Evolutionary conservation across 2,329 filamentous ascomycete genomes (phyloP), one percentile per base, ranked within the genome.

Genomic region (Chaetoscypha palmicola): DNA sequence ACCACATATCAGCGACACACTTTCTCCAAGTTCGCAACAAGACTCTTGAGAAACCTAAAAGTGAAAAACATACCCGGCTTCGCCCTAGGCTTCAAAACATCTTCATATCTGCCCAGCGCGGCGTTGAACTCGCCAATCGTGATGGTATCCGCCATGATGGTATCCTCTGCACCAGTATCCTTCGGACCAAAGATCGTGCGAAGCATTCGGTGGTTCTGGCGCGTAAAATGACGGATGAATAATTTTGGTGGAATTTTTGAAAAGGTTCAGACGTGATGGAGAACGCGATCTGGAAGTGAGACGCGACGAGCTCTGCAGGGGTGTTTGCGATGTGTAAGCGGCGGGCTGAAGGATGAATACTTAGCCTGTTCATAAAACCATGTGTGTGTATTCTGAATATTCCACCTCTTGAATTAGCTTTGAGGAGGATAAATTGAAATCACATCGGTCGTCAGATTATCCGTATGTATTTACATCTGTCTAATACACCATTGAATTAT

Each of bases 81-180:
- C 20, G 40, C 47, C 11, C 53, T 39, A 5, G 39, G 45, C 31
- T 54, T 47, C 10, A 62, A 38, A 4, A 61, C 36, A 11, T 38
- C 42, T 3, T 53, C 53, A 44, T 62, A 62, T 31, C 55, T 47
- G 21, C 34, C 17, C 21, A 62, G 38, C 16, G 55, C 54, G 12
- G 54, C 54, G 38, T 57, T 54, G 38, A 63, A 63, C 31, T 58
- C 51, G 8, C 43, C 24, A 11, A 47, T 37, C 4, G 52, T 53
- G 38, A 62, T 61, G n/a, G 41, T 22, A 16, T 47, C 45, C 17
- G 57, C 52, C 57, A 61, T 62, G 31, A 20, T 47, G 20, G 7
- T 17, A 4, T 46, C 22, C 19, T 32, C 22, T 12, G 39, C 12
- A 20, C 16, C 24, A 12, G 7, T 28, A 28, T 28, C 24, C 12